These are phyloP conservation scores for Vitis hybrid DNA, from an alignment of 177 flowering plant genomes.

Conservation along the genomic window DNA sequence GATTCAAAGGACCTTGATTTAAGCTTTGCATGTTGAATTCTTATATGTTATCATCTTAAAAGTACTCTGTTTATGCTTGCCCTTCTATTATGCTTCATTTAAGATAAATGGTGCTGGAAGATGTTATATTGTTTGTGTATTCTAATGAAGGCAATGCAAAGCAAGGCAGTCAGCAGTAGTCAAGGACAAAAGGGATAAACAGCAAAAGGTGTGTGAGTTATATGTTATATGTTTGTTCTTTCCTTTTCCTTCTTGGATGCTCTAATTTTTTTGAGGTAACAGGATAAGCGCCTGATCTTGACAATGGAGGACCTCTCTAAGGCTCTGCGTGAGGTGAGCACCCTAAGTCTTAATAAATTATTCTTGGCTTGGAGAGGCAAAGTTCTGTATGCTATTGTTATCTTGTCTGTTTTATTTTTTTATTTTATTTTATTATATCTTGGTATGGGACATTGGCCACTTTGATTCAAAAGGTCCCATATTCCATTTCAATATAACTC, in stretches of 20 bases:
- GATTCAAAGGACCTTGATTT: not conserved
- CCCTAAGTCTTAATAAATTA: too few relatives aligned
- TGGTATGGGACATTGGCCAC: too few relatives aligned
- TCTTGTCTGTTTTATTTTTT: too few relatives aligned
- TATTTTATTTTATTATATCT: too few relatives aligned
- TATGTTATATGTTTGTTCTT: constrained; percentile 11
- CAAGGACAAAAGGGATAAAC: constrained; percentile 89
- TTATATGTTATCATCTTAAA: not conserved
- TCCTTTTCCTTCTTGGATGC: not conserved
- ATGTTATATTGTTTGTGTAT: constrained; percentile 8
- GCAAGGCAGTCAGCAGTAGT: constrained; percentile 71
- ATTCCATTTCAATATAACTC: too few relatives aligned
- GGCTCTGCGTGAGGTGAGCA: constrained; percentile 79
- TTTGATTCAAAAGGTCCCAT: too few relatives aligned
- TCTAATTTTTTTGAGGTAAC: constrained; percentile 16
- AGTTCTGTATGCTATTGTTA: too few relatives aligned
- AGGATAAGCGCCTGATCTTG: constrained; percentile 92
- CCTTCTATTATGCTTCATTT: not conserved
- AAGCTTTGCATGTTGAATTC: not conserved
- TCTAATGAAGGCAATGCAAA: constrained; percentile 66
- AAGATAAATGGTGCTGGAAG: not conserved
- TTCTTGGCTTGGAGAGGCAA: too few relatives aligned
- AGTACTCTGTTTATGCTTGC: not conserved
- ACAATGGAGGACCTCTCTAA: constrained; percentile 98
- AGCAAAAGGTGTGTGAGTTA: constrained; percentile 57